Evolutionary conservation across 2,329 filamentous ascomycete species (phyloP).

Genomic region (Fragosphaeria purpurea): DNA sequence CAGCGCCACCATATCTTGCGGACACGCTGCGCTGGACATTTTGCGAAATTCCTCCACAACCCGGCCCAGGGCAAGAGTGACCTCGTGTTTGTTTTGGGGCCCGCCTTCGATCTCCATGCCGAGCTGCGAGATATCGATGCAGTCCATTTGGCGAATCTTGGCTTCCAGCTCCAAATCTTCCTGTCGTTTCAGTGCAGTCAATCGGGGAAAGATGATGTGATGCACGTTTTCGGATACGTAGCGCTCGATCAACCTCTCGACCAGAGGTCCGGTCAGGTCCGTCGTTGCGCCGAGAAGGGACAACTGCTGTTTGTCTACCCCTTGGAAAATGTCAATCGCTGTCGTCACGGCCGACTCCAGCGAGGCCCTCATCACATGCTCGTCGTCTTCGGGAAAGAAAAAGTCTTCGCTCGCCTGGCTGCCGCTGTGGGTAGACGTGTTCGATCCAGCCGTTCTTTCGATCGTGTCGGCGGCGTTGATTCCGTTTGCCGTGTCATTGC

Average conservation of each 20-base stretch:
- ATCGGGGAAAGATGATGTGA: conserved; percentile 72
- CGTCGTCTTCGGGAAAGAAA: conserved; percentile 71
- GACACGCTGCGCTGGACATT: conserved; percentile 65
- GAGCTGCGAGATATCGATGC: conserved; percentile 87
- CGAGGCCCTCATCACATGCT: conserved; percentile 78
- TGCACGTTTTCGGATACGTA: conserved; percentile 93
- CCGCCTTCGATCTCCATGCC: conserved; percentile 79
- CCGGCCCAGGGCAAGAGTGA: conserved; percentile 63
- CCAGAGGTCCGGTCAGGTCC: conserved; percentile 80
- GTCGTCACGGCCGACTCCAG: conserved; percentile 86
- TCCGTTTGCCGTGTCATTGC: neutral
- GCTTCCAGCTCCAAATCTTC: conserved; percentile 84
- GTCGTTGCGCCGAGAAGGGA: conserved; percentile 87
- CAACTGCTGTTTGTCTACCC: conserved; percentile 89
- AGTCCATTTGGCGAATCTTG: conserved; percentile 86
- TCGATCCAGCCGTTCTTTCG: conserved; percentile 1
- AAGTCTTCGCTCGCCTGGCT: conserved; percentile 44
- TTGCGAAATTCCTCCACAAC: conserved; percentile 86
- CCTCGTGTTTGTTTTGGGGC: conserved; percentile 65
- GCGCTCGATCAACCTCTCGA: conserved; percentile 88
- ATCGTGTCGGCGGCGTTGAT: neutral
- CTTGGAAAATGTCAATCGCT: conserved; percentile 91
- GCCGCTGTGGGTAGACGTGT: conserved; percentile 4
- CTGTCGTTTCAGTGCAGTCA: conserved; percentile 65
- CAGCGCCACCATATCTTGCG: conserved; percentile 81